Conservation (phyloP, 106 monocot genomes). For the Phalaenopsis aphrodite region DNA sequence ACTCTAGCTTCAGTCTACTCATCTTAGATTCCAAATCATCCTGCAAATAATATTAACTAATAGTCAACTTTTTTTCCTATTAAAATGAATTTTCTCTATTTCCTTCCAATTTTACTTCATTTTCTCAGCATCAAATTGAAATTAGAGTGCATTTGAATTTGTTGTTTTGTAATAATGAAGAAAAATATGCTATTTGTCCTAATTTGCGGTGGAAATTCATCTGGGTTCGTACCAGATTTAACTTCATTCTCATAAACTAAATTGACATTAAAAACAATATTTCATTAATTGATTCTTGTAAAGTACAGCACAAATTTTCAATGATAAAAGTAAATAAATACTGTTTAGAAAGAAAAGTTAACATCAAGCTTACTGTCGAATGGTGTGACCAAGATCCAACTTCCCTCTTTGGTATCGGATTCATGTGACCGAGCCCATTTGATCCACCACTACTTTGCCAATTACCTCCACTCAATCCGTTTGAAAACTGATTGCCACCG, state of each 20-base stretch:
- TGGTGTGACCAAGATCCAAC: constrained; percentile 4
- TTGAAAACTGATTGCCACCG: neutral
- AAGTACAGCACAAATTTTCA: neutral
- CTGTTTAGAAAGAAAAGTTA: neutral
- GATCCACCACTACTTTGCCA: constrained; percentile 7
- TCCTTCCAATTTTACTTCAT: no score
- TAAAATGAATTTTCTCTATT: no score
- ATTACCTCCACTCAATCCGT: neutral
- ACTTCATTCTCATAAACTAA: neutral
- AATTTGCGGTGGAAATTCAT: no score
- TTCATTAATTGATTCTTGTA: neutral
- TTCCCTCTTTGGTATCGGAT: neutral
- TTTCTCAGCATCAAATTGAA: no score
- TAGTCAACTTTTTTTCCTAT: neutral
- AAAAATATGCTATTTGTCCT: no score
- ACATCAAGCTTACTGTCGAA: constrained; percentile 17
- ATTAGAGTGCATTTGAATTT: no score
- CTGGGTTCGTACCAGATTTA: no score
- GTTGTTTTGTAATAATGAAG: no score
- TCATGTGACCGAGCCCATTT: constrained; percentile 1
- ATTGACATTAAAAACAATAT: neutral
- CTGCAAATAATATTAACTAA: constrained; percentile 8
- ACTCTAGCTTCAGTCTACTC: constrained; percentile 23
- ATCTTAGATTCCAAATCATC: constrained; percentile 28
- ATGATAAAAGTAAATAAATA: neutral